Evolutionary conservation across 331 rosid species (phyloP), one percentile per base, ranked within the genome.

Genomic region (Dryas integrifolia): DNA sequence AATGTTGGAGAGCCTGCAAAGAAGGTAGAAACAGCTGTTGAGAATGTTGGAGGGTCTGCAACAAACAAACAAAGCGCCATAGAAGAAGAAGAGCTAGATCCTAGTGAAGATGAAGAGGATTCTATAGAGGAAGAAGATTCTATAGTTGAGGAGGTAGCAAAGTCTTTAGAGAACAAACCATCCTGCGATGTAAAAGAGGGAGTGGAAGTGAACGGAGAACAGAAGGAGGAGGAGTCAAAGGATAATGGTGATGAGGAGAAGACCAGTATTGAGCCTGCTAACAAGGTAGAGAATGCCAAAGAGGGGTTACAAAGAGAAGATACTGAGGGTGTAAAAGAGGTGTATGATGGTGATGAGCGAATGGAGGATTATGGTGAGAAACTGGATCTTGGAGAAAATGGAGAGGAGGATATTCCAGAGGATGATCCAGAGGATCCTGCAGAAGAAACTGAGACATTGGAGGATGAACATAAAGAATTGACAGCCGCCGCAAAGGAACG

Each of bases 401-500:
- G 76, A 66, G 83, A 56, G 58, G 84, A 81, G 58, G 83, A 81
- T 71, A 62, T 72, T 82, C 76, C 15, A 18, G 96, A 82, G 75
- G 85, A 79, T 73, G 81, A 81, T 83, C 69, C 53, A 9, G 86
- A 81, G 64, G 91, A 84, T 58, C 74, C 53, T 59, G 82, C 76
- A 53, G 87, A 85, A 77, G 86, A 82, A 79, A 76, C 50, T 38
- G 84, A 76, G 70, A 72, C 81, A 61, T 41, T 63, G 57, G 88
- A 87, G 40, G 88, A 83, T 77, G 91, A 88, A 66, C 71, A 30
- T 53, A 80, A 70, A 79, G 86, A 87, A 65, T 65, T 87, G 77
- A 81, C 86, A 10, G 86, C 92, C 48, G 70, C 75, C 49, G 90
- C 84, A 3, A 89, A 88, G 53, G 89, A 86, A 51, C 85, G 82